Evolutionary conservation across 441 rosid species (phyloP), one percentile per base, ranked within the genome.

Genomic region (Caryocar brasiliense): DNA sequence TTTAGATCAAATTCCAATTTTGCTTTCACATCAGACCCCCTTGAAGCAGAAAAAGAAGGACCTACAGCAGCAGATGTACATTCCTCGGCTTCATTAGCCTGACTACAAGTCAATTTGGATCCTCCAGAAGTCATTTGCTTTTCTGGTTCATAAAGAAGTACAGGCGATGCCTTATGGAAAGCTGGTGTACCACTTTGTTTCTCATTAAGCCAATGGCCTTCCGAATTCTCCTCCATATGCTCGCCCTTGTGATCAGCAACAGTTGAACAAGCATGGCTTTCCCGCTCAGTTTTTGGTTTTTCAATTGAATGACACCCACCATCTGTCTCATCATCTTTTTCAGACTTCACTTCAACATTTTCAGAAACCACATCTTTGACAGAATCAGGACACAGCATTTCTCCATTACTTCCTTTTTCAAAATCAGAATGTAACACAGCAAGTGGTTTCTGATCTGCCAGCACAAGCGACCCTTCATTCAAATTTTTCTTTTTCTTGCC

Each of bases 1-100:
- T 91, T 91, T 51, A 91, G 54, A 47, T 91, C 95, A 75, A 91
- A 87, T 58, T 68, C 83, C 35, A 87, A 68, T 74, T 80, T 91
- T 14, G 66, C 76, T 41, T 77, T 89, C 45, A 61, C 48, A 49
- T 71, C 81, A 24, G 77, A 51, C 1, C 65, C 72, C 49, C 57
- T 83, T 6, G 60, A 40, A 37, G 71, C 41, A 41, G 68, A 49
- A 3, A 27, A 20, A 38, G 77, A 54, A 64, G 61, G 55, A 59
- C 59, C 77, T 18, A 62, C 55, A 33, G 64, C 51, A 23, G 61
- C 54, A 43, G 86, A 75, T 18, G 66, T 60, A 26, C 69, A 51
- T 57, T 74, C 88, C 65, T 81, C 84, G 0, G 59, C 65, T 48
- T 69, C 80, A 59, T 76, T 81, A 40, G 65, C 70, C 40, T 72